These are phyloP conservation scores for Chlamydomonas reinhardtii DNA, from an alignment of 163 green algal species.

Conservation along the genomic window DNA sequence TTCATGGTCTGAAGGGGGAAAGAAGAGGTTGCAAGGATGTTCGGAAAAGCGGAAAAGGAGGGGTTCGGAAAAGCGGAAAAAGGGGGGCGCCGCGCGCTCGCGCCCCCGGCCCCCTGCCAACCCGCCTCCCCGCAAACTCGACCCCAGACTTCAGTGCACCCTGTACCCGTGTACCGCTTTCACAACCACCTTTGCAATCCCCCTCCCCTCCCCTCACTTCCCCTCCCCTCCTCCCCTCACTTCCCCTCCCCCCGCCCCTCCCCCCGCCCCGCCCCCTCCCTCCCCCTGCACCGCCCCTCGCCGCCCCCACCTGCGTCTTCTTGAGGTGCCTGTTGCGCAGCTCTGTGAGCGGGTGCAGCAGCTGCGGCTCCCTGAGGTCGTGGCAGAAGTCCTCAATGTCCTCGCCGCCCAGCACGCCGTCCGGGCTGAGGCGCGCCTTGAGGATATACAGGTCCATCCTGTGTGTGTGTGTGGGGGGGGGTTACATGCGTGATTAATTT, in stretches of 20 bases:
- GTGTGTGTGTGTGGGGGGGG: neutral
- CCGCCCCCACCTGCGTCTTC: slow-evolving; percentile 31
- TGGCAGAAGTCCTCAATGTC: slow-evolving; percentile 48
- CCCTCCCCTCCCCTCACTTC: neutral
- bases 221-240: neutral
- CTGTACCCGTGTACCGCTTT: neutral
- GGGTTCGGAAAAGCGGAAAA: too few relatives aligned
- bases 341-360: slow-evolving; percentile 31
- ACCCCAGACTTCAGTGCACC: too few relatives aligned
- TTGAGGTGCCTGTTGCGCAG: slow-evolving; percentile 19
- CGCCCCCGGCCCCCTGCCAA: too few relatives aligned
- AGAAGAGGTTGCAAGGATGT: neutral
- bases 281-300: neutral
- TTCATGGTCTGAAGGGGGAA: slow-evolving; percentile 25
- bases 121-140: too few relatives aligned
- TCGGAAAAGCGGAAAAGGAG: too few relatives aligned
- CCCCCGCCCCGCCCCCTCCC: neutral
- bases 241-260: neutral
- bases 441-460: slow-evolving; percentile 48
- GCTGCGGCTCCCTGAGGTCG: slow-evolving; percentile 20
- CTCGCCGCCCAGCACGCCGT: slow-evolving; percentile 28
- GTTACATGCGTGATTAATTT: too few relatives aligned
- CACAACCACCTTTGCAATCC: neutral
- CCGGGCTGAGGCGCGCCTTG: slow-evolving; percentile 33
- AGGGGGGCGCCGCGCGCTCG: too few relatives aligned